phyloP scores from a whole-genome alignment of 768 basidiomycete species.

The Mycena sanguinolenta region DNA sequence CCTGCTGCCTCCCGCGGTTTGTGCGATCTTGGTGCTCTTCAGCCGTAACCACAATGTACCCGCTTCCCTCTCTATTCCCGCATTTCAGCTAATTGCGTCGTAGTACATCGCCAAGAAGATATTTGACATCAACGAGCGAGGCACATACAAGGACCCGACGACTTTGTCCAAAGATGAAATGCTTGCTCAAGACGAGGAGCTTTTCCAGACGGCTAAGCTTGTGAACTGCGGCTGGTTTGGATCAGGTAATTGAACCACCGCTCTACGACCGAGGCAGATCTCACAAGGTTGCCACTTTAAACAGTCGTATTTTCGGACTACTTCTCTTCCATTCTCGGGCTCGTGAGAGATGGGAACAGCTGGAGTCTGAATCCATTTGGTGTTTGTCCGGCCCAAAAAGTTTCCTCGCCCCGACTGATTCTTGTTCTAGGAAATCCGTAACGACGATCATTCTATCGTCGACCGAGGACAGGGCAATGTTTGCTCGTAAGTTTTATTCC shows the following conservation, averaged over 20 bases:
- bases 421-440: conserved; percentile 70
- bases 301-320: conserved; percentile 85
- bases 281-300: conserved; percentile 19
- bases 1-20: conserved; percentile 83
- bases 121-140: conserved; percentile 85
- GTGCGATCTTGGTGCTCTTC: conserved; percentile 86
- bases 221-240: conserved; percentile 89
- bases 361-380: conserved; percentile 86
- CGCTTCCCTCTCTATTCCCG: conserved; percentile 11
- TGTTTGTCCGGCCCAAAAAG: conserved; percentile 50
- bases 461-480: conserved; percentile 87
- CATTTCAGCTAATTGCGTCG: not conserved
- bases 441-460: conserved; percentile 72
- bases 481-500: conserved; percentile 1
- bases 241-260: conserved; percentile 49
- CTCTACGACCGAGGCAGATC: conserved; percentile 5
- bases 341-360: conserved; percentile 78
- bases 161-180: conserved; percentile 56
- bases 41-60: conserved; percentile 90
- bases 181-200: conserved; percentile 74
- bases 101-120: conserved; percentile 87
- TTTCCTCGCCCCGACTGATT: conserved; percentile 9
- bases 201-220: conserved; percentile 87
- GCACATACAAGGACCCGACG: conserved; percentile 69
- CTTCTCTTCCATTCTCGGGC: conserved; percentile 84